Evolutionary conservation across 179 eudicot genomes (phyloP).

Genomic region (Beta lomatogona): DNA sequence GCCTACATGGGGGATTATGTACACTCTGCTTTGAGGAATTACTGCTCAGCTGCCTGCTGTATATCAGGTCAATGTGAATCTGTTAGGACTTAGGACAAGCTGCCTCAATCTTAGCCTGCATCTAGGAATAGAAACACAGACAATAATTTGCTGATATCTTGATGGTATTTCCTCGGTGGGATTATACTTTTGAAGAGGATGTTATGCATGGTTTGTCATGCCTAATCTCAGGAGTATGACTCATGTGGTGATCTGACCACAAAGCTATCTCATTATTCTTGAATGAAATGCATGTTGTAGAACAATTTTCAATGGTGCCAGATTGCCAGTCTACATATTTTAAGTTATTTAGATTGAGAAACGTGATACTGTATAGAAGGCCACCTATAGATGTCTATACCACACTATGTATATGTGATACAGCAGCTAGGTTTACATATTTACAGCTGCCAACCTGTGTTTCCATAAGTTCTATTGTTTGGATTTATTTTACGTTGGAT

Average conservation of each 20-base stretch:
- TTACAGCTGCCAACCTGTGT: conserved; percentile 10
- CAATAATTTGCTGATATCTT: neutral
- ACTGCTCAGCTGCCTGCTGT: neutral
- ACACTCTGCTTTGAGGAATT: neutral
- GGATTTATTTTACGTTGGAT: neutral
- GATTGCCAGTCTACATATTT: neutral
- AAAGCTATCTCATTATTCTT: neutral
- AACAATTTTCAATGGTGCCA: neutral
- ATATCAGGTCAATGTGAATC: neutral
- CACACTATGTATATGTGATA: neutral
- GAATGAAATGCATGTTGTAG: neutral
- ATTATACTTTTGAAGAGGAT: neutral
- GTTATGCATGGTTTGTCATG: neutral
- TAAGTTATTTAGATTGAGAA: neutral
- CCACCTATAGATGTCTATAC: neutral
- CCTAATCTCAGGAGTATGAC: neutral
- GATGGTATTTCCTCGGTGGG: neutral
- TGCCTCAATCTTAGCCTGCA: neutral
- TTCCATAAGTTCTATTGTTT: neutral
- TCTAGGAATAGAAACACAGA: neutral
- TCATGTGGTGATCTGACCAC: neutral
- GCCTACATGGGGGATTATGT: neutral
- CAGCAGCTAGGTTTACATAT: neutral
- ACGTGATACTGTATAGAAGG: neutral
- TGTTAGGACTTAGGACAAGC: neutral